These are phyloP conservation scores for Musa itinerans DNA, from an alignment of 176 grass and related monocot genomes.

Conservation along the genomic window DNA sequence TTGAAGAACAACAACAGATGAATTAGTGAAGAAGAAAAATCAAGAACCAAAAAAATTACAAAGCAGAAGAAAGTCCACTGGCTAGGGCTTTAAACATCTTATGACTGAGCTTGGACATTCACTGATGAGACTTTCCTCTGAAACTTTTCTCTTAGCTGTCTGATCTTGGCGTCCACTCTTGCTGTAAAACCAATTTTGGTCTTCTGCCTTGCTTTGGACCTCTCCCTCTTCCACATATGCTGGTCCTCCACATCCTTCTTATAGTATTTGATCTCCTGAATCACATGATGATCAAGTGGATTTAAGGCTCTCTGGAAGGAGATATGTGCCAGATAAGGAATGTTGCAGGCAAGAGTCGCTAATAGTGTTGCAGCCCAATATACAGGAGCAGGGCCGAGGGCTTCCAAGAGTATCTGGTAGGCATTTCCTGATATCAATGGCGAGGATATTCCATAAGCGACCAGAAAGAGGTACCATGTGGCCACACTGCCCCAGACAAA, in stretches of 20 bases:
- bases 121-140: conserved; percentile 66
- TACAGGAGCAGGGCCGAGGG: conserved; percentile 60
- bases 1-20: not conserved
- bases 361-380: conserved; percentile 70
- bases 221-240: conserved; percentile 6
- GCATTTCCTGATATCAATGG: conserved; percentile 44
- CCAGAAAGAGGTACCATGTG: conserved; percentile 85
- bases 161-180: conserved; percentile 91
- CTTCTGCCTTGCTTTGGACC: not conserved
- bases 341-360: conserved; percentile 60
- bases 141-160: conserved; percentile 62
- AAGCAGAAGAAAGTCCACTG: not conserved
- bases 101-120: conserved; percentile 50
- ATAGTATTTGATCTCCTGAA: conserved; percentile 33
- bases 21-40: not conserved
- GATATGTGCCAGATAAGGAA: conserved; percentile 75
- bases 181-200: conserved; percentile 79
- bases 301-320: conserved; percentile 70
- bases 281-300: conserved; percentile 86
- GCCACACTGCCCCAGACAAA: conserved; percentile 89
- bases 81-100: not conserved
- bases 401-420: conserved; percentile 66
- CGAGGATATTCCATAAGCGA: conserved; percentile 47
- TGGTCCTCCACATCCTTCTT: conserved; percentile 6
- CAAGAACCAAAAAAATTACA: not conserved